Conservation (phyloP, 441 rosid genomes). For the Erodium trifolium region DNA sequence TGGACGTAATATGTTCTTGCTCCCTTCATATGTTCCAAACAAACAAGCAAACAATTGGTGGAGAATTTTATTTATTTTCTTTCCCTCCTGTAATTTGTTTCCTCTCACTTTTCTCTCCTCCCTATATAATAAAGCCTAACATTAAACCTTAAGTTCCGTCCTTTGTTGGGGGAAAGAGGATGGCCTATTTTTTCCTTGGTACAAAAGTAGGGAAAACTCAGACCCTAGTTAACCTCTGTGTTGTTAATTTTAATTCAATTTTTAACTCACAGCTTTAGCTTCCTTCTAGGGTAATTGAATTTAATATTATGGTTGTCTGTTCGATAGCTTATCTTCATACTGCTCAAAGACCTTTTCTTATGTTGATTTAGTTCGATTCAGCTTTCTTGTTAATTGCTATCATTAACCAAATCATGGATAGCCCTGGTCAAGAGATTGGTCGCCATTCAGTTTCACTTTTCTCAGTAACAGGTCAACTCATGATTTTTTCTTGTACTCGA, state of each 20-base stretch:
- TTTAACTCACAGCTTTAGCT: not conserved
- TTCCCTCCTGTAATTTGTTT: not conserved
- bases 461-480: not conserved
- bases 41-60: not conserved
- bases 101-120: not conserved
- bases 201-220: not conserved
- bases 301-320: not conserved
- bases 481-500: conserved; percentile 7
- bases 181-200: not conserved
- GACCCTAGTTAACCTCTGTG: not conserved
- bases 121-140: not conserved
- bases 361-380: not conserved
- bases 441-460: not conserved
- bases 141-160: not conserved
- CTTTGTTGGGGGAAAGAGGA: not conserved
- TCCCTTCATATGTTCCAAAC: not conserved
- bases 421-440: not conserved
- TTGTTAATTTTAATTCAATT: not conserved
- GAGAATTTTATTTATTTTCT: not conserved
- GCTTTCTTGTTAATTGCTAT: not conserved
- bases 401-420: not conserved
- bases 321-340: not conserved
- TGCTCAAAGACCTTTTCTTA: not conserved
- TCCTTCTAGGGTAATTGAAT: not conserved
- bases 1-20: not conserved